Base-by-base conservation (phyloP, 108 stramenopile genomes). In the Aurantiochytrium sp. region DNA sequence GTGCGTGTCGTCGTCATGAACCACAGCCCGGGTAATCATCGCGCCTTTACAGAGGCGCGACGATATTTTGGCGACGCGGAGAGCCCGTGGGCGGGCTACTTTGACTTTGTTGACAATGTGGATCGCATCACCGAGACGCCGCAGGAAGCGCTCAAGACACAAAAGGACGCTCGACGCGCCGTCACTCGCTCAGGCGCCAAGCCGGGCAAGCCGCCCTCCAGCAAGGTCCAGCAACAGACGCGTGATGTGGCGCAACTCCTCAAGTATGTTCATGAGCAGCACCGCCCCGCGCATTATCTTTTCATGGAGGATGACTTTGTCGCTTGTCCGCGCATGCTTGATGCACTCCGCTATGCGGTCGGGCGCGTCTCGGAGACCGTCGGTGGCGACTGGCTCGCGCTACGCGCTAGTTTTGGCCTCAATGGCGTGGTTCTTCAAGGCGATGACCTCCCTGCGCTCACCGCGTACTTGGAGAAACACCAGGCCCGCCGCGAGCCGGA, bases 281-380 rank as follows among this genome's bases (percentile, higher is more conserved):
- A 83, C 23, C 76, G 28, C 49, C 76, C 76, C 12, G 51, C 76
- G 51, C 51, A 60, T 55, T 87, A 76, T 57, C 21, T 90, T 0
- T 55, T 90, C 0, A 90, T 90, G 90, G 90, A 90, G 45, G 90
- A 90, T 42, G 90, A 90, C 88, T 88, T 90, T 58, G 16, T 35
- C 5, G 58, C 58, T 25, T 90, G 90, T 23, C 88, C 90, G 5
- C 44, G 58, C 45, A 25, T 16, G 6, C 43, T 90, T 25, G 23
- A 51, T 8, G 73, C 88, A 5, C 88, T 90, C n/a, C 59, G 28
- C 1, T 72, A 90, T 58, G 25, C 43, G 28, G 35, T 87, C 58
- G 28, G 51, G 16, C 45, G 76, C 4, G 49, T 83, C 45, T 83
- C 51, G 8, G 76, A 83, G 25, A 83, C n/a, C 6, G 76, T 83